Evolutionary conservation across 1,284 basidiomycete species (phyloP), one percentile per base, ranked within the genome.

Genomic region (Salmacisia buchloeana): DNA sequence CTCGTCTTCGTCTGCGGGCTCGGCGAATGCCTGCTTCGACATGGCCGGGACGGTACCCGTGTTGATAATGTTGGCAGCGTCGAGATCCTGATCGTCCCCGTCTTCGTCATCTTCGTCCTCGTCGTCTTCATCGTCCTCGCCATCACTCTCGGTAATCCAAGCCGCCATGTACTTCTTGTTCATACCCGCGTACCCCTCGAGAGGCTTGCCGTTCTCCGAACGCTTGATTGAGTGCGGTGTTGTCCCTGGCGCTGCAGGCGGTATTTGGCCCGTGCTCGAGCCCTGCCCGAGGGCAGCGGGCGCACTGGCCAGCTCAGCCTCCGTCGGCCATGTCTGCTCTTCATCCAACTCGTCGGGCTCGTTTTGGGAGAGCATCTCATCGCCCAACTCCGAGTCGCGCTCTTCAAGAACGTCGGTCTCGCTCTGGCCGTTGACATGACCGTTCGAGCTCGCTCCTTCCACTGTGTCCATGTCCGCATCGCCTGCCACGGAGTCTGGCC

Each of bases 321-420:
- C 93, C 0, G 93, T 97, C 0, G 94, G 94, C 94, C 94, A 97
- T 0, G 94, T 98, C 81, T 98, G 94, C 77, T 98, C 94, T 76
- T 94, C 94, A 15, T 85, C 87, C 81, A 97, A 84, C 65, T 91
- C 86, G 73, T 97, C 92, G 0, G 90, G 90, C 34, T 89, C 87
- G 76, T 97, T 97, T 65, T 86, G 88, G 0, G 90, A 91, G 2
- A 91, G 85, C 33, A 97, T 83, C 4, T 94, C 94, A 79, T 98
- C 94, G 0, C 90, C 91, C 1, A 86, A 83, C 6, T 88, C 87
- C 0, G 84, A 80, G 9, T 78, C 69, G 23, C 76, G 60, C 86
- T 83, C 10, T 85, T 85, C 80, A 86, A 86, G 1, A 84, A 86
- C 58, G 88, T 81, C 46, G 86, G 68, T 57, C 75, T 80, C 1